Evolutionary conservation across 1,284 basidiomycete genomes (phyloP).

Genomic region (Lentinus polychrous): DNA sequence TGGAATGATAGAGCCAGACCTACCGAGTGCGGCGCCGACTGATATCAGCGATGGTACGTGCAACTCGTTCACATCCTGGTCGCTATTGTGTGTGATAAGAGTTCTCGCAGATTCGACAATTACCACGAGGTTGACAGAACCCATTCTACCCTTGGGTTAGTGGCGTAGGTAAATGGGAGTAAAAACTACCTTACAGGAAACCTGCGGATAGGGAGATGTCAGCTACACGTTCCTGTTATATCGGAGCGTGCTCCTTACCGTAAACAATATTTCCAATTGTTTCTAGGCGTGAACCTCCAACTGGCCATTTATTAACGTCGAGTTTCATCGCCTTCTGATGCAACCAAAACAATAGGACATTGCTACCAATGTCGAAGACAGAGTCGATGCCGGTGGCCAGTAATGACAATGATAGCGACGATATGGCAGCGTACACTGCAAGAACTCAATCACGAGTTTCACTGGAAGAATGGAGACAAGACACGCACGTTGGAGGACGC

Average conservation of each 20-base stretch:
- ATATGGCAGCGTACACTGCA: conserved; percentile 81
- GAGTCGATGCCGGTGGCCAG: conserved; percentile 89
- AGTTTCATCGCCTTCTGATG: conserved; percentile 70
- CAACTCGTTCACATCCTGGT: conserved; percentile 56
- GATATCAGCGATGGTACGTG: conserved; percentile 80
- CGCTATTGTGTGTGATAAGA: conserved; percentile 51
- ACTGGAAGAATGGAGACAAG: conserved; percentile 6
- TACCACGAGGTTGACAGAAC: conserved; percentile 78
- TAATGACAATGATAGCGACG: conserved; percentile 79
- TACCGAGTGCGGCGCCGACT: conserved; percentile 78
- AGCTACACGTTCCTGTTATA: not conserved
- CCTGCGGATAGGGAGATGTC: conserved; percentile 32
- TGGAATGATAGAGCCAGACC: not conserved
- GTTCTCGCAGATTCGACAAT: conserved; percentile 79
- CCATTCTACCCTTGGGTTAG: conserved; percentile 52
- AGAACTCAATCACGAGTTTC: conserved; percentile 1
- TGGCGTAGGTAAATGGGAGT: not conserved
- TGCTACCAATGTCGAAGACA: conserved; percentile 89
- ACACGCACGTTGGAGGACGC: conserved; percentile 57
- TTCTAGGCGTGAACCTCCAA: conserved; percentile 84
- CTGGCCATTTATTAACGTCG: conserved; percentile 85
- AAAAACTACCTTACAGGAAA: conserved; percentile 46
- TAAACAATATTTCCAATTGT: conserved; percentile 91
- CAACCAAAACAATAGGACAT: conserved; percentile 78
- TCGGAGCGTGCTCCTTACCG: conserved; percentile 39